Evolutionary conservation across 148 eudicot species (phyloP), one percentile per base, ranked within the genome.

Genomic region (Fagopyrum tataricum): DNA sequence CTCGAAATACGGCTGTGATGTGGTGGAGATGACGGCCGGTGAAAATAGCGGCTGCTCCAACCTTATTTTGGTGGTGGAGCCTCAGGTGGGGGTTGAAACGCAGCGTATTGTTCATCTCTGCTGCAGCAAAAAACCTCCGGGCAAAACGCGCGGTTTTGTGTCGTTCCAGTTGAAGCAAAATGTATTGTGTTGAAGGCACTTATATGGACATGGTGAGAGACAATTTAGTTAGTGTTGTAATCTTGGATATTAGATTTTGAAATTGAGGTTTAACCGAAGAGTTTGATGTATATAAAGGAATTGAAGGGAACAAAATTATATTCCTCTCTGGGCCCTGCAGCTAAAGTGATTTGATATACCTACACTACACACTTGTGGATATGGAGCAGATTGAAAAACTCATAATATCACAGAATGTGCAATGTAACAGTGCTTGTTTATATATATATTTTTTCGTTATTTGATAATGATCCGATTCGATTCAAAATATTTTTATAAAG

Each of bases 1-100:
- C 53, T 14, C 97, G 85, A 70, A 92, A 87, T 42, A 90, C 69
- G 59, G 79, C 77, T 39, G 92, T 80, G 79, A 91, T 74, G 21
- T 74, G 85, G 43, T 81, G 84, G 20, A 81, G 66, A 49, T 82
- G 74, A 10, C 78, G 79, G 84, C 71, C 48, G 10, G 70, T 67
- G 23, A 67, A 18, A 44, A 67, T 67, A 37, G 70, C 44, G 70
- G 7, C 42, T 4, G 71, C 48, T 31, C 48, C 72, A 24, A 37
- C 39, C 72, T 46, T 70, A 31, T 70, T 13, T 14, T 70, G 17
- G 52, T 70, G 31, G 26, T 70, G 17, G 15, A 44, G 31, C 52
- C 41, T 70, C 48, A 70, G 7, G 51, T 18, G 49, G 6, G 72
- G 37, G 72, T 44, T 46, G 31, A 70, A 24, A 70, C 72, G 72